Evolutionary conservation across 2,329 filamentous ascomycete species (phyloP).

Genomic region (Aspergillus alliaceus): DNA sequence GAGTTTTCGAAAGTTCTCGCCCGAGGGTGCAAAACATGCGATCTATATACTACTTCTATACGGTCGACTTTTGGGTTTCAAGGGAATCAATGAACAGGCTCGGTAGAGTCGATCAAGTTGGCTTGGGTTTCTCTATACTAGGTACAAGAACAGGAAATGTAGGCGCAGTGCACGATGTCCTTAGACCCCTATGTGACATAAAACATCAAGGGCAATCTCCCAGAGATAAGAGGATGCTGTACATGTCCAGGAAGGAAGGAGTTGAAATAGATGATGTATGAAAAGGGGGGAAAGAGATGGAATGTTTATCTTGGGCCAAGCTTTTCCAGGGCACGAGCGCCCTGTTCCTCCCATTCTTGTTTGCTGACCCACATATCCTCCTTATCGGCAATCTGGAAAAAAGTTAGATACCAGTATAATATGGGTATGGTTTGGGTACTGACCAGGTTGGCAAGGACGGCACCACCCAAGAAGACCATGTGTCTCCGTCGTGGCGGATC

Average conservation of each 20-base stretch:
- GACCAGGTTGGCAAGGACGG: conserved; percentile 90
- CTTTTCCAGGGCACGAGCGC: conserved; percentile 81
- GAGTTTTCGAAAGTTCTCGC: not conserved
- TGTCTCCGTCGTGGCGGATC: conserved; percentile 93
- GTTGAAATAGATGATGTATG: conserved; percentile 3
- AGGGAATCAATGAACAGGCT: not conserved
- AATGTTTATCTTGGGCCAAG: conserved; percentile 73
- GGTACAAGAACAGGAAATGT: conserved; percentile 8
- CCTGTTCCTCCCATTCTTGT: conserved; percentile 95
- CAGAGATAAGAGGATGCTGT: not conserved
- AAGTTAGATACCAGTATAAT: conserved; percentile 12
- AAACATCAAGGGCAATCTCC: not conserved
- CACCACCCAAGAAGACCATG: conserved; percentile 99
- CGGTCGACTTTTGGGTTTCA: conserved; percentile 2
- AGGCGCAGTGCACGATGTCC: not conserved
- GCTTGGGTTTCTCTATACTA: conserved; percentile 10
- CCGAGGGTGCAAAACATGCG: not conserved
- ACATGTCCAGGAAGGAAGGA: not conserved
- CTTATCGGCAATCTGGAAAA: conserved; percentile 82
- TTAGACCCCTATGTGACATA: conserved; percentile 1
- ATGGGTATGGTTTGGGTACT: conserved; percentile 25
- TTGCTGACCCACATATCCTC: conserved; percentile 99
- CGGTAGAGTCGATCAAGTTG: not conserved
- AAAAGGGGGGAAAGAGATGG: conserved; percentile 8
- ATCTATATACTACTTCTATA: conserved; percentile 4